phyloP scores from a whole-genome alignment of 176 grass and related monocot species.

The Triticum urartu region DNA sequence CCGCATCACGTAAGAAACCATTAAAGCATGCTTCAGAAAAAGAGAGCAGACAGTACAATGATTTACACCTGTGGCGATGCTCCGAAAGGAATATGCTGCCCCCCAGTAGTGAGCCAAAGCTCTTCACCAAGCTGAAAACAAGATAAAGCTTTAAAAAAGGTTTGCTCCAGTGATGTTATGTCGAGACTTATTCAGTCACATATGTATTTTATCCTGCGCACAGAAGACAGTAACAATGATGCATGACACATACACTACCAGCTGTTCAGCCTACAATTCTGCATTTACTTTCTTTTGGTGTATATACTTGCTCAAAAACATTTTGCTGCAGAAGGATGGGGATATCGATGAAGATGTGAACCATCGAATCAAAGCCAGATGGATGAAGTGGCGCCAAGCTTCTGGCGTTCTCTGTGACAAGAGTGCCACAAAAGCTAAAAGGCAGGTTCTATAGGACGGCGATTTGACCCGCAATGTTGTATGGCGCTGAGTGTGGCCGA shows the following conservation, averaged over 20 bases:
- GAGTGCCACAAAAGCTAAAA: no score
- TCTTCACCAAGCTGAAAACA: conserved; percentile 89
- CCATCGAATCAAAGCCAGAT: no score
- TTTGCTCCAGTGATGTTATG: not conserved
- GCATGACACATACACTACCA: not conserved
- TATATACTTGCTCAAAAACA: not conserved
- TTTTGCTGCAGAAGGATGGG: no score
- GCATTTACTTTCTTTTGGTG: not conserved
- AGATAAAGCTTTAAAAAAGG: conserved; percentile 26
- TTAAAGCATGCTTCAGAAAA: not conserved
- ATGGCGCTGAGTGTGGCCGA: no score
- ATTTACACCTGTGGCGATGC: conserved; percentile 84
- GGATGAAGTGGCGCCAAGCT: no score
- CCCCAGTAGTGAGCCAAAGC: conserved; percentile 84
- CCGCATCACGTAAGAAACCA: conserved; percentile 22
- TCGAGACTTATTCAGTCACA: not conserved
- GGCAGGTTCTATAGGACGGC: no score
- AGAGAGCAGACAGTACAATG: not conserved
- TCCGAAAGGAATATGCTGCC: conserved; percentile 91
- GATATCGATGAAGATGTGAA: no score
- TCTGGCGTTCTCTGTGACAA: no score
- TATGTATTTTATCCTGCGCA: not conserved
- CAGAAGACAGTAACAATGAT: not conserved
- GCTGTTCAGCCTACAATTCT: not conserved
- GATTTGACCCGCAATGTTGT: no score